A percentile compares a stretch with the other conserved stretches of the same genome.
phyloP scores from a whole-genome alignment of 345 rosid genomes.

The Microthlaspi erraticum region DNA sequence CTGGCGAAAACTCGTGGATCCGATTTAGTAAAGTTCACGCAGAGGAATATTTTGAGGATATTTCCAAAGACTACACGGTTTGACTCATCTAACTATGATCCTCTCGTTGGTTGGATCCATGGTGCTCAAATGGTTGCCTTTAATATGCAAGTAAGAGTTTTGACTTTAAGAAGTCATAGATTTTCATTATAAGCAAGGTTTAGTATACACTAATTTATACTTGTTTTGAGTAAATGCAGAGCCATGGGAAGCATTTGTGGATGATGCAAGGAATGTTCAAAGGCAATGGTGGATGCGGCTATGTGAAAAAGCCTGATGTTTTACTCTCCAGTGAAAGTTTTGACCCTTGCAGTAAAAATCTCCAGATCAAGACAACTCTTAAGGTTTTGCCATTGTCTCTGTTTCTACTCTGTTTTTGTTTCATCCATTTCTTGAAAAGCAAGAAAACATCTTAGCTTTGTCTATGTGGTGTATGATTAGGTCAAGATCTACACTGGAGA shows the following conservation, averaged over 20 bases:
- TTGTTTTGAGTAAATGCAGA: conserved; percentile 47
- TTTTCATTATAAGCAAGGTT: not conserved
- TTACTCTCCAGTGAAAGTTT: conserved; percentile 55
- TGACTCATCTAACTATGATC: conserved; percentile 82
- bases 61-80: conserved; percentile 81
- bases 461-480: conserved; percentile 19
- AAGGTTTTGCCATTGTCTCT: conserved; percentile 49
- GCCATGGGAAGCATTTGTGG: conserved; percentile 71
- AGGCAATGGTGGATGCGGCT: conserved; percentile 88
- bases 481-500: conserved; percentile 73
- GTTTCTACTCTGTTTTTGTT: not conserved
- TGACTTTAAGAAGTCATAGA: not conserved
- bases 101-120: conserved; percentile 82
- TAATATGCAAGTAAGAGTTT: conserved; percentile 81
- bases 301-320: conserved; percentile 76
- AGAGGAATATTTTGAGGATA: conserved; percentile 70
- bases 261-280: conserved; percentile 90
- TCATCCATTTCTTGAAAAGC: conserved; percentile 15
- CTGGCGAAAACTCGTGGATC: conserved; percentile 50
- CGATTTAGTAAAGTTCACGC: conserved; percentile 75
- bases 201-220: not conserved
- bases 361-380: conserved; percentile 52
- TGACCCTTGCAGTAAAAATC: conserved; percentile 53
- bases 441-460: conserved; percentile 24
- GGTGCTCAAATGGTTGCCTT: conserved; percentile 99